phyloP scores from a whole-genome alignment of 306 rosid species.

The Fagus sylvatica region DNA sequence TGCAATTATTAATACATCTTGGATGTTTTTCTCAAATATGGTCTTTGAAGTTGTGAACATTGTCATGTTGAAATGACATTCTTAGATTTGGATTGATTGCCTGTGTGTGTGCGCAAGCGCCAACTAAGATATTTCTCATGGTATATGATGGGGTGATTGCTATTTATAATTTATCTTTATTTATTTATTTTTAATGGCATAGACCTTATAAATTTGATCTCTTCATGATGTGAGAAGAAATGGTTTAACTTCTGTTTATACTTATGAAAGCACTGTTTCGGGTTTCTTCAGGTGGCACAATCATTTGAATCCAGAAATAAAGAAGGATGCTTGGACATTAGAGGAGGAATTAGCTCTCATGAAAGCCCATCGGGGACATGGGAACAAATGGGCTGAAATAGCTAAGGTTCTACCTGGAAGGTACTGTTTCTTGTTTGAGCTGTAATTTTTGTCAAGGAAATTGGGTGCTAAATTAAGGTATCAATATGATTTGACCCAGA shows the following conservation, averaged over 20 bases:
- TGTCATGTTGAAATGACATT: too few species aligned
- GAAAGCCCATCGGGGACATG: constrained; percentile 79
- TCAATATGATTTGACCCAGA: not conserved
- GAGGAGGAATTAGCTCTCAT: constrained; percentile 88
- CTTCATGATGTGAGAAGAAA: not conserved
- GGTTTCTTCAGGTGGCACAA: constrained; percentile 89
- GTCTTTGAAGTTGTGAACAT: constrained; percentile 15
- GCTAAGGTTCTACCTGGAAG: constrained; percentile 95
- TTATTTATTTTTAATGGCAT: not conserved
- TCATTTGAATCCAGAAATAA: constrained; percentile 94
- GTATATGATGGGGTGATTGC: not conserved
- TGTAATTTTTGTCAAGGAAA: constrained; percentile 11
- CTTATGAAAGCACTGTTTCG: constrained; percentile 3
- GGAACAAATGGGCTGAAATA: constrained; percentile 99
- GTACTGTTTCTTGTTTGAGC: constrained; percentile 44
- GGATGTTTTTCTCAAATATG: constrained; percentile 5
- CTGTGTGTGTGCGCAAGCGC: too few species aligned
- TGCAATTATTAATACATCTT: constrained; percentile 10
- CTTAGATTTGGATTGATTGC: too few species aligned
- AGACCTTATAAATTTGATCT: constrained; percentile 3
- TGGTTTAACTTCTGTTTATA: constrained; percentile 5
- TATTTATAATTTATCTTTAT: constrained; percentile 3
- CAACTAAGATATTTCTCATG: not conserved
- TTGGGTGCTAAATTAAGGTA: constrained; percentile 26
- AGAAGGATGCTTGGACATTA: constrained; percentile 89